phyloP scores from a whole-genome alignment of 345 rosid genomes.

The Dovyalis caffra region DNA sequence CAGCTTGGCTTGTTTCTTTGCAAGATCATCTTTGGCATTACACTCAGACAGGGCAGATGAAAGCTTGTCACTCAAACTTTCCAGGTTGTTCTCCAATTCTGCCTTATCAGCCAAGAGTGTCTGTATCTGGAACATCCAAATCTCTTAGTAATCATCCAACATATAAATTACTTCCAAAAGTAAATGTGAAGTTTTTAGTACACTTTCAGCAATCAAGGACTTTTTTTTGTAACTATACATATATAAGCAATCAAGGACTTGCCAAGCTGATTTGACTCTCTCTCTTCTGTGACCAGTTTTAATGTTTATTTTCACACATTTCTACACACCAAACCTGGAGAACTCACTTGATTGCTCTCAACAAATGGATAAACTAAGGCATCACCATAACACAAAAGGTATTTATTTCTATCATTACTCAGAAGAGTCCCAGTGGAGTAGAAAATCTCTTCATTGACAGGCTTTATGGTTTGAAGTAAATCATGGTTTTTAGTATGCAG shows the following conservation, averaged over 20 bases:
- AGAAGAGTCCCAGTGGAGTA: background rate
- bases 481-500: background rate
- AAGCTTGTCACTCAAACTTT: conserved; percentile 51
- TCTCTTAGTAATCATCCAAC: background rate
- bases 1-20: conserved; percentile 51
- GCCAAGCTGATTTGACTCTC: background rate
- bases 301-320: background rate
- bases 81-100: conserved; percentile 57
- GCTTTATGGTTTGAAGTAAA: background rate
- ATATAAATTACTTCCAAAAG: background rate
- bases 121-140: conserved; percentile 36
- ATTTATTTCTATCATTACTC: background rate
- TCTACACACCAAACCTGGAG: background rate
- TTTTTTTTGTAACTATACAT: too few species aligned
- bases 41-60: conserved; percentile 48
- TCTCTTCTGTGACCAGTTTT: background rate
- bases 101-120: conserved; percentile 45
- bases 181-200: background rate
- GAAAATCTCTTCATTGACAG: background rate
- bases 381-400: background rate
- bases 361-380: background rate
- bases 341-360: conserved; percentile 1
- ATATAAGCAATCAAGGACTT: background rate
- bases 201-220: background rate
- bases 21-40: conserved; percentile 47